Evolutionary conservation across 805 yeast species (phyloP), one percentile per base, ranked within the genome.

Genomic region (Pichia sporocuriosa): DNA sequence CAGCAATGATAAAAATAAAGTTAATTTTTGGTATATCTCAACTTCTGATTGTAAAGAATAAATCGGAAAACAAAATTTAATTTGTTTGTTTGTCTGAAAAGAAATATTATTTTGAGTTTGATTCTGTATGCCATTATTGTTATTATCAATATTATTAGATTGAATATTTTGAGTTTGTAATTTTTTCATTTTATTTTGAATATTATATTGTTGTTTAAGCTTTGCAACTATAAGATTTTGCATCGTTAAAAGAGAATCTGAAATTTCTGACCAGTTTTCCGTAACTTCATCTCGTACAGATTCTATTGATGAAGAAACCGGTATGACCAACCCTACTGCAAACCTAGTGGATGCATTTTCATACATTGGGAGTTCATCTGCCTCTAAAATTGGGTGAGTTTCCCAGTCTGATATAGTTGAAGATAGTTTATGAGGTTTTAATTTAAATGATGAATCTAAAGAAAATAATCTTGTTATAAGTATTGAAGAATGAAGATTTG

Each of bases 181-280:
- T 36, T n/a, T 39, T 40, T 35, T 32, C 27, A 21, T 6, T 27
- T 6, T 39, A 25, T 44, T 37, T 23, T 51, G 50, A 21, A 28
- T 13, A 12, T 16, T 25, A 25, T 21, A 47, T 30, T n/a, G 24
- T 19, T 44, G 35, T 4, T 63, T 54, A 32, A 73, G 53, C 44
- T 69, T 70, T 42, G 65, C 56, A 23, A 61, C 53, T 12, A 71
- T 59, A n/a, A 59, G 39, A 34, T 58, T 60, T 49, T 73, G 77
- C 8, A 72, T 50, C 1, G 59, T 44, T 2, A 68, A 53, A 23
- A 73, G 45, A 30, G 61, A 68, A 39, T 61, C 67, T 11, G 70
- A 57, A 12, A 73, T 58, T 39, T 67, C 75, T 10, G 61, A 59
- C 80, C 80, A 75, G 48, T 72, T 71, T 46, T 68, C 67, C 22